Evolutionary conservation across 1,284 basidiomycete genomes (phyloP).

Genomic region (Naganishia sp.): DNA sequence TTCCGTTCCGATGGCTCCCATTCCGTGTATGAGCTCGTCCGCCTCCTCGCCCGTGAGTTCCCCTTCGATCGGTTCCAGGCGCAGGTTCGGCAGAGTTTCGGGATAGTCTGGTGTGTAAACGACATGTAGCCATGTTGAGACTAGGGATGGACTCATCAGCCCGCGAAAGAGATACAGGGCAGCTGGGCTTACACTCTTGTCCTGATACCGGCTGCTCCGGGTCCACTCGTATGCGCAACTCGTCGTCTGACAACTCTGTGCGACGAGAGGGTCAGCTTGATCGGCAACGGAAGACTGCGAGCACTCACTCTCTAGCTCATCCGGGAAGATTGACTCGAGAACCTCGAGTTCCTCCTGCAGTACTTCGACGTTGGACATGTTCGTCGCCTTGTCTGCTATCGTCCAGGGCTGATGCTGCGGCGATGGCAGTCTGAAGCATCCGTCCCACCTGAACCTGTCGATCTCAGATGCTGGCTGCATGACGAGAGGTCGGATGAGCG

Average conservation of each 20-base stretch:
- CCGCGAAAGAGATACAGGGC: conserved; percentile 54
- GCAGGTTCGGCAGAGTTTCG: conserved; percentile 73
- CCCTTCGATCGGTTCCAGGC: conserved; percentile 68
- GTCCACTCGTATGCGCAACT: conserved; percentile 81
- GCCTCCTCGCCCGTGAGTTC: conserved; percentile 61
- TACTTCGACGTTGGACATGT: conserved; percentile 18
- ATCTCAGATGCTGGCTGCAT: not conserved
- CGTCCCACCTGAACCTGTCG: no score
- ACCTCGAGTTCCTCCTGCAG: conserved; percentile 60
- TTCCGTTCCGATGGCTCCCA: conserved; percentile 76
- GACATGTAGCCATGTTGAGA: conserved; percentile 72
- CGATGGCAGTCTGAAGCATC: no score
- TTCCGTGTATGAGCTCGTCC: conserved; percentile 64
- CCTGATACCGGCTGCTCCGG: conserved; percentile 75
- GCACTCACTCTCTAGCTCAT: conserved; percentile 81
- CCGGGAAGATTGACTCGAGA: conserved; percentile 91
- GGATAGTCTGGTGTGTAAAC: conserved; percentile 71
- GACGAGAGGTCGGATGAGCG: not conserved
- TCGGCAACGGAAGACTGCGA: not conserved
- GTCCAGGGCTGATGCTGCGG: no score
- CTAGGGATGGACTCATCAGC: conserved; percentile 54
- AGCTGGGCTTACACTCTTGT: conserved; percentile 53
- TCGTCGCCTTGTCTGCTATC: no score
- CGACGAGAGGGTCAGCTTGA: conserved; percentile 36
- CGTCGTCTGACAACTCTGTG: conserved; percentile 78